Evolutionary conservation across 352 stramenopile species (phyloP).

Genomic region (Phytopythium aichiense): DNA sequence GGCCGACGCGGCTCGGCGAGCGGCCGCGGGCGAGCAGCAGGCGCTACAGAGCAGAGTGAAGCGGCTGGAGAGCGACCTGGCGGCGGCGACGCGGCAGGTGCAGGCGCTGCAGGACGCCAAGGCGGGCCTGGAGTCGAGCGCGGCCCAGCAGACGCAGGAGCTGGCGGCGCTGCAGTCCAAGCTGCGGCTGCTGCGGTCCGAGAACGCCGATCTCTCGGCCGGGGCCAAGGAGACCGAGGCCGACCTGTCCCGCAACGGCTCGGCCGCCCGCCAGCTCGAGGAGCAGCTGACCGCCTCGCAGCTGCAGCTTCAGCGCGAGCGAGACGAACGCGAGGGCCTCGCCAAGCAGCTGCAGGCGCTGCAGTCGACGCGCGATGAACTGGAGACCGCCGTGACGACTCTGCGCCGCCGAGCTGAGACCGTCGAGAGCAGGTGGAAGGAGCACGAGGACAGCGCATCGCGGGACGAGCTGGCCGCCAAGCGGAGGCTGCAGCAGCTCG

Average conservation of each 20-base stretch:
- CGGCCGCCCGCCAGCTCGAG: conserved; percentile 16
- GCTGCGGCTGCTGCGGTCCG: conserved; percentile 20
- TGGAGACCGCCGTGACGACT: conserved; percentile 8
- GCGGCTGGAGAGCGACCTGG: conserved; percentile 29
- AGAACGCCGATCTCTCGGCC: conserved; percentile 23
- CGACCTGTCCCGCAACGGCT: conserved; percentile 12
- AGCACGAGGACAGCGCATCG: conserved; percentile 5
- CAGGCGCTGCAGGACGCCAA: conserved; percentile 22
- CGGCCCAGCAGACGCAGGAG: conserved; percentile 19
- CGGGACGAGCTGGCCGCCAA: conserved; percentile 26
- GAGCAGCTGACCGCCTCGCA: conserved; percentile 9
- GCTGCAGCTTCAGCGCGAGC: conserved; percentile 12
- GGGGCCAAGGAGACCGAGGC: conserved; percentile 21
- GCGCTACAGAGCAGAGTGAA: conserved; percentile 26
- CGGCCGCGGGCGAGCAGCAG: conserved; percentile 19
- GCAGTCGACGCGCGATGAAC: conserved; percentile 11
- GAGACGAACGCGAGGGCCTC: conserved; percentile 13
- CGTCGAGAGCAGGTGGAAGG: conserved; percentile 18
- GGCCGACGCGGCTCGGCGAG: conserved; percentile 16
- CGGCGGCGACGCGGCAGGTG: conserved; percentile 16
- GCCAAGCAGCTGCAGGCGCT: conserved; percentile 10
- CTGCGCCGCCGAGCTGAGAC: conserved; percentile 16
- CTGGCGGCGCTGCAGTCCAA: conserved; percentile 19
- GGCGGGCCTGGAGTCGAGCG: conserved; percentile 16
- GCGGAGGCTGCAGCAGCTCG: conserved; percentile 34